Evolutionary conservation across 257 asterid genomes (phyloP).

Genomic region (Jasminum sambac): DNA sequence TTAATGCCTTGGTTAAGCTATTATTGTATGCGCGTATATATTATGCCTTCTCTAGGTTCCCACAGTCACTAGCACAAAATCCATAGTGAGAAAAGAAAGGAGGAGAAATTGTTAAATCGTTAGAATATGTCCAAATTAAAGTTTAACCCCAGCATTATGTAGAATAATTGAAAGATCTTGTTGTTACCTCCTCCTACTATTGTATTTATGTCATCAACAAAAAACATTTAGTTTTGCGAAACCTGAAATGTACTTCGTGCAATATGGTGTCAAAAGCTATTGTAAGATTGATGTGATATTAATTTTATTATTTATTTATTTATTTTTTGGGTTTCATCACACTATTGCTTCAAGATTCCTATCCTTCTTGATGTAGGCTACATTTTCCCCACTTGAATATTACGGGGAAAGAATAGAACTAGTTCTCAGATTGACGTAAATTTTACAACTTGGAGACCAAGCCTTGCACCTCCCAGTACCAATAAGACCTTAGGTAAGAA

Average conservation of each 20-base stretch:
- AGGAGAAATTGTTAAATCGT: background rate
- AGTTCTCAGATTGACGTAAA: background rate
- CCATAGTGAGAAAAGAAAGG: background rate
- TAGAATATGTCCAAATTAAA: background rate
- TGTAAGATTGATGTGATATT: no score
- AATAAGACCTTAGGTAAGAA: background rate
- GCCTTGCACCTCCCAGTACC: background rate
- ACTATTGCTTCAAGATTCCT: background rate
- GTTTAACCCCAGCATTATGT: background rate
- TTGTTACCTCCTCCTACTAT: background rate
- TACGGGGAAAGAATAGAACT: background rate
- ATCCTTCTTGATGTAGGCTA: background rate
- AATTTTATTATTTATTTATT: no score
- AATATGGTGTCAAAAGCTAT: background rate
- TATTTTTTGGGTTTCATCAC: background rate
- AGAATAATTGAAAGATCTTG: background rate
- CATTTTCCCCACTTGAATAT: background rate
- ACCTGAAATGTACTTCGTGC: background rate
- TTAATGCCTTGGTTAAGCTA: background rate
- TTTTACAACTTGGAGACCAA: slow-evolving; percentile 7
- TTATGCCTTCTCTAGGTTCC: background rate
- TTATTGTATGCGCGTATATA: background rate
- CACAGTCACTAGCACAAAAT: background rate
- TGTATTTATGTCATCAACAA: background rate
- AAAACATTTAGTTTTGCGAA: background rate